These are phyloP conservation scores for Phytophthora citrophthora DNA, from an alignment of 352 stramenopile species.

Conservation along the genomic window DNA sequence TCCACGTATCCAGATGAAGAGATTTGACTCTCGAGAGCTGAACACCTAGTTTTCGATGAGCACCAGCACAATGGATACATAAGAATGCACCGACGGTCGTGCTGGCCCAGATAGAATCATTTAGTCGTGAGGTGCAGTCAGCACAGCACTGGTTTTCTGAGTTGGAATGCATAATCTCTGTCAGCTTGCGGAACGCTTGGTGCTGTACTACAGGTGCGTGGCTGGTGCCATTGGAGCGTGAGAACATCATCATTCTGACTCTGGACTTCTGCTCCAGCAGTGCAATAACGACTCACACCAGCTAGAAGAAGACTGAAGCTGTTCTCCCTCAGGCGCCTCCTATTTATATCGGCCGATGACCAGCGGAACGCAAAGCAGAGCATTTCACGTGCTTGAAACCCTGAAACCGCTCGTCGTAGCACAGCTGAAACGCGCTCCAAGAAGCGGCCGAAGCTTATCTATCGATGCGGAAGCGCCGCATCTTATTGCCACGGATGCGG, in stretches of 20 bases:
- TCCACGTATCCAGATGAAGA: slow-evolving; percentile 80
- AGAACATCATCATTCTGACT: slow-evolving; percentile 54
- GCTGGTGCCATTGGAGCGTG: slow-evolving; percentile 27
- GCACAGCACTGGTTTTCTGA: slow-evolving; percentile 79
- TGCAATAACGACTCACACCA: slow-evolving; percentile 1
- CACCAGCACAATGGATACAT: slow-evolving; percentile 95
- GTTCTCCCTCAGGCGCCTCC: neutral
- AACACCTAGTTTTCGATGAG: slow-evolving; percentile 95
- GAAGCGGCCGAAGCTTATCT: neutral
- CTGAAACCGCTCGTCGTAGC: slow-evolving; percentile 23
- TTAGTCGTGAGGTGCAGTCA: slow-evolving; percentile 74
- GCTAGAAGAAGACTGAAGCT: slow-evolving; percentile 10
- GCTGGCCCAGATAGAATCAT: slow-evolving; percentile 93
- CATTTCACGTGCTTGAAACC: slow-evolving; percentile 19
- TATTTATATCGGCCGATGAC: slow-evolving; percentile 30
- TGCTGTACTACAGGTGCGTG: slow-evolving; percentile 39
- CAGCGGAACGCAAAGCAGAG: slow-evolving; percentile 1
- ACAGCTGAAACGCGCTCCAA: neutral
- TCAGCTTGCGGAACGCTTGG: slow-evolving; percentile 56
- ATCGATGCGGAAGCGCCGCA: too few relatives aligned
- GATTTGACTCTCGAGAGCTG: slow-evolving; percentile 93
- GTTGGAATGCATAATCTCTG: slow-evolving; percentile 62
- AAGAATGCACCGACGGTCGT: slow-evolving; percentile 94
- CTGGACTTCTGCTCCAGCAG: neutral
- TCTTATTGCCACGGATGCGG: neutral